These are phyloP conservation scores for Calendula officinalis DNA, from an alignment of 129 eudicot species.

Conservation along the genomic window DNA sequence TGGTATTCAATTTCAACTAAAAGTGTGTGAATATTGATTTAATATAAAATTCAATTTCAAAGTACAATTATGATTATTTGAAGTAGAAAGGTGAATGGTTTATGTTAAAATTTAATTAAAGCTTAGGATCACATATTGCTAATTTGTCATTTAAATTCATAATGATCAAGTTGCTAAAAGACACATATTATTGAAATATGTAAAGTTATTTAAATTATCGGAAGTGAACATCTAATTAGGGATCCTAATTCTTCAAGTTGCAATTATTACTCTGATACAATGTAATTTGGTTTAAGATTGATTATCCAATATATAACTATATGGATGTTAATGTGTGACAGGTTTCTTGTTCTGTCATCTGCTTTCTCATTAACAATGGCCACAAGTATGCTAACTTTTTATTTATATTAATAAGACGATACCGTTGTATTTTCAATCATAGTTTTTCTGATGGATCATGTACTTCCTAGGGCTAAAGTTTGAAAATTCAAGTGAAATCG, in stretches of 20 bases:
- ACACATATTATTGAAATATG: no score
- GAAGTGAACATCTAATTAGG: no score
- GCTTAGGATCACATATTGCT: background rate
- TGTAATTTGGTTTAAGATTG: background rate
- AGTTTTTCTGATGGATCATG: conserved; percentile 14
- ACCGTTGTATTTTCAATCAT: background rate
- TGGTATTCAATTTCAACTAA: no score
- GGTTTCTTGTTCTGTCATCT: conserved; percentile 16
- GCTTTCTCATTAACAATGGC: conserved; percentile 34
- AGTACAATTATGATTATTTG: background rate
- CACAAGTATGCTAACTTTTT: conserved; percentile 33
- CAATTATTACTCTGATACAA: no score
- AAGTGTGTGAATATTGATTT: no score
- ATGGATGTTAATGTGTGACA: conserved; percentile 14
- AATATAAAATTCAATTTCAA: background rate
- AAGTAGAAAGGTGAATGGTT: no score
- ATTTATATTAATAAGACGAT: background rate
- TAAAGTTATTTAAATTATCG: no score
- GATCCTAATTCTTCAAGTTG: no score
- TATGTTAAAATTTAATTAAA: conserved; percentile 1
- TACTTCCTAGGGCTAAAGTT: conserved; percentile 64
- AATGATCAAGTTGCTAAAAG: no score
- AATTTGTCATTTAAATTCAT: no score
- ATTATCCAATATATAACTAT: conserved; percentile 3
- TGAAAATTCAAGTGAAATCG: conserved; percentile 88